These are phyloP conservation scores for Hypoxylon intermedium DNA, from an alignment of 495 filamentous ascomycete species.

Conservation along the genomic window DNA sequence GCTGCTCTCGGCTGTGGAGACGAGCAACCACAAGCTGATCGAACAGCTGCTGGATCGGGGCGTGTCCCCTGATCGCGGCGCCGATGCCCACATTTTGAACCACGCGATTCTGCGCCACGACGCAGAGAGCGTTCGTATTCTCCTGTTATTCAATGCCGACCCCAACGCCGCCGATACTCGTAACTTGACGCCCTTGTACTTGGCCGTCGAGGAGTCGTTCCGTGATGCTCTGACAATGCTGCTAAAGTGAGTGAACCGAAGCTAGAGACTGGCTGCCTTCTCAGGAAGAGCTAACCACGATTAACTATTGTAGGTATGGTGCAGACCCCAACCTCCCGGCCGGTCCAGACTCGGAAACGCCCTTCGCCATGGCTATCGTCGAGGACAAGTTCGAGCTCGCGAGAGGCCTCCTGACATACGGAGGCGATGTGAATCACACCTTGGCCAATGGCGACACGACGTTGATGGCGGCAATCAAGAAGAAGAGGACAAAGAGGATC, in stretches of 20 bases:
- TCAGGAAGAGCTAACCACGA: conserved; percentile 6
- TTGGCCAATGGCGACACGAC: conserved; percentile 55
- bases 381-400: conserved; percentile 52
- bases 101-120: conserved; percentile 55
- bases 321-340: conserved; percentile 58
- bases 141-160: conserved; percentile 58
- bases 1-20: conserved; percentile 48
- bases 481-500: conserved; percentile 49
- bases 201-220: conserved; percentile 53
- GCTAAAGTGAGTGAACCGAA: conserved; percentile 42
- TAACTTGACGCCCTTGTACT: conserved; percentile 51
- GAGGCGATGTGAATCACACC: conserved; percentile 52
- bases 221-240: conserved; percentile 54
- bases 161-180: conserved; percentile 52
- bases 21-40: conserved; percentile 53
- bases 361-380: conserved; percentile 47
- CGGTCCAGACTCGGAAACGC: conserved; percentile 49
- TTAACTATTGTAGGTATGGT: conserved; percentile 40
- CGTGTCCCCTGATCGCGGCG: conserved; percentile 52
- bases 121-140: conserved; percentile 52
- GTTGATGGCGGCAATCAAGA: conserved; percentile 57
- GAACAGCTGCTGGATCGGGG: conserved; percentile 62
- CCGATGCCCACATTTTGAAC: conserved; percentile 48
- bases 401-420: conserved; percentile 56
- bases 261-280: too few species aligned